Conservation (phyloP, 495 filamentous ascomycete genomes). For the Sphaerosporella brunnea region DNA sequence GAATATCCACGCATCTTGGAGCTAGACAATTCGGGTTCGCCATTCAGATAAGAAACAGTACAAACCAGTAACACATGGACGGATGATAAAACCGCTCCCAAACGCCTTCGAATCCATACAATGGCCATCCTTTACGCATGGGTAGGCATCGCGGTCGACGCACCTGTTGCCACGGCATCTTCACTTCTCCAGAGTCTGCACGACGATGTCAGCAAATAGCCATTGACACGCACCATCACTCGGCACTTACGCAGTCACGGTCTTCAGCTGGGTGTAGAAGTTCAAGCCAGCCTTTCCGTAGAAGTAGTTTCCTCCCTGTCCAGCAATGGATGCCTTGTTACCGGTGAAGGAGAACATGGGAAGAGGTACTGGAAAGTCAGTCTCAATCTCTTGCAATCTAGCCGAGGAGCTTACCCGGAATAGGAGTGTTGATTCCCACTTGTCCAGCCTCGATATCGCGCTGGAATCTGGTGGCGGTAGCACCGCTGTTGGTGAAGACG, state of each 20-base stretch:
- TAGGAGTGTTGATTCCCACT: slow-evolving; percentile 69
- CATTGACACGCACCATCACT: no score
- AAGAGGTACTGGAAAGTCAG: slow-evolving; percentile 45
- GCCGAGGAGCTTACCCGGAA: slow-evolving; percentile 31
- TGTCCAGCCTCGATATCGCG: slow-evolving; percentile 56
- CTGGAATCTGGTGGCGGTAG: slow-evolving; percentile 44
- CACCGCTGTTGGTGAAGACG: slow-evolving; percentile 44
- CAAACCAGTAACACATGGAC: no score
- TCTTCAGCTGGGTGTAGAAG: slow-evolving; percentile 96
- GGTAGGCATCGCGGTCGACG: slow-evolving; percentile 85
- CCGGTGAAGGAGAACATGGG: slow-evolving; percentile 97
- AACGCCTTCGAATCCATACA: no score
- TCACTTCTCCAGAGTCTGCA: slow-evolving; percentile 63
- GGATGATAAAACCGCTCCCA: no score
- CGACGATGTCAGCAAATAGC: slow-evolving; percentile 4
- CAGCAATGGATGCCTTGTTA: slow-evolving; percentile 91
- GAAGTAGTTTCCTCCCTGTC: slow-evolving; percentile 84
- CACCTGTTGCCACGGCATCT: slow-evolving; percentile 65
- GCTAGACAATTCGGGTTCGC: no score
- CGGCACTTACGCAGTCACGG: slow-evolving; percentile 44
- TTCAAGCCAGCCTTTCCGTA: slow-evolving; percentile 82
- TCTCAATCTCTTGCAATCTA: no score
- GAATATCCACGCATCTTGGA: no score
- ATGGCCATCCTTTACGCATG: slow-evolving; percentile 31
- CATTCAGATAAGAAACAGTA: no score